Evolutionary conservation across 2,329 filamentous ascomycete genomes (phyloP), one percentile per base, ranked within the genome.

Genomic region (Xylaria multiplex): DNA sequence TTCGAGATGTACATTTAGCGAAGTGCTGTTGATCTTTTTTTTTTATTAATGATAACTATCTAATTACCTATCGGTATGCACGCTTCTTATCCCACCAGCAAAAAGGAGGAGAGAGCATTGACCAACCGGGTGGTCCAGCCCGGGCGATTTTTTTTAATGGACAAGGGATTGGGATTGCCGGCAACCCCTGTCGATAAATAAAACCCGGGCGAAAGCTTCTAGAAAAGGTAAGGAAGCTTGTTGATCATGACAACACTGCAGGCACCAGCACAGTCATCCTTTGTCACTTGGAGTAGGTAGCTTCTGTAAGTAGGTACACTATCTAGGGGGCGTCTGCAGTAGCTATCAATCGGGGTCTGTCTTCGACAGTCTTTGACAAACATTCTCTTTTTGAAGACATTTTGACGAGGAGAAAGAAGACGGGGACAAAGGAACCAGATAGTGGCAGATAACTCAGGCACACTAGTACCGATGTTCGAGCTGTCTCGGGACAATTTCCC

Each of bases 141-240:
- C 37, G 59, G 37, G 42, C 50, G 37, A 63, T 53, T 66, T 61
- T 53, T 66, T 61, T 45, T 40, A 52, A 54, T 22, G 63, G 60
- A 8, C 7, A 11, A 13, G 42, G 32, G 22, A 11, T 19, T 19
- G 35, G 11, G 35, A 37, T 37, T 52, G 37, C 50, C 48, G 45
- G 59, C 48, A 61, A 58, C 62, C 65, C 65, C 42, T 54, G 57
- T 59, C 58, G 42, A 49, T 24, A 16, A 27, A 9, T 2, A 43
- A 46, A 68, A 69, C 71, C 70, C 50, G 68, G 67, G 59, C 65
- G 66, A 73, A 30, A 45, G 55, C 35, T 73, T 74, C 73, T 69
- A 69, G 73, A 73, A 74, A 49, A 49, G 64, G 69, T 11, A 71
- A 65, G 55, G 70, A 71, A 71, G 35, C 11, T 30, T 59, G 65